Percentiles rank a stretch among this genome's conserved stretches.
phyloP scores from a whole-genome alignment of 306 rosid genomes.

The Rubus idaeus region DNA sequence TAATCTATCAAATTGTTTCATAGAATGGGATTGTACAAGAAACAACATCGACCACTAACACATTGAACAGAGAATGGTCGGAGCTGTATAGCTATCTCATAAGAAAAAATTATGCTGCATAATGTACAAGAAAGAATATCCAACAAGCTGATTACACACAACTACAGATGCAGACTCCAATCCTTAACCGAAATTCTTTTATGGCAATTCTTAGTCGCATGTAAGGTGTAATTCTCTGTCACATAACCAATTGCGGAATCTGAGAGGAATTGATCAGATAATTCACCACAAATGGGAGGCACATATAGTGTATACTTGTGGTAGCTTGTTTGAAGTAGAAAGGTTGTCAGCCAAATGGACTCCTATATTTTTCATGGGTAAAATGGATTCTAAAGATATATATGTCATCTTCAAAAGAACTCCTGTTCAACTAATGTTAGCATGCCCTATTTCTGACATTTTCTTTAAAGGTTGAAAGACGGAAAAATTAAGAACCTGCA shows the following conservation, averaged over 20 bases:
- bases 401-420: not conserved
- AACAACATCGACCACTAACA: not conserved
- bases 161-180: not conserved
- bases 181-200: not conserved
- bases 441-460: conserved; percentile 2
- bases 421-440: conserved; percentile 6
- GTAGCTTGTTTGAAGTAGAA: not conserved
- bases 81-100: not conserved
- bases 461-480: not conserved
- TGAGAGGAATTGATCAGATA: conserved; percentile 15
- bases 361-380: not conserved
- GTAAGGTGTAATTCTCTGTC: not conserved
- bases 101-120: not conserved
- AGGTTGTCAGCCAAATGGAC: not conserved
- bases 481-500: conserved; percentile 40
- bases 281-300: not conserved
- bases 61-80: not conserved
- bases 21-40: not conserved
- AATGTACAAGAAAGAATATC: conserved; percentile 22
- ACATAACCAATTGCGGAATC: conserved; percentile 16
- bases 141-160: conserved; percentile 17
- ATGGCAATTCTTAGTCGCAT: not conserved
- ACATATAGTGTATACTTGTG: not conserved
- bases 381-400: not conserved
- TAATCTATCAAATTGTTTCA: not conserved